Percentiles rank a stretch among this genome's conserved stretches.
phyloP scores from a whole-genome alignment of 371 early-diverging fungal genomes.

The Mucor sp. region DNA sequence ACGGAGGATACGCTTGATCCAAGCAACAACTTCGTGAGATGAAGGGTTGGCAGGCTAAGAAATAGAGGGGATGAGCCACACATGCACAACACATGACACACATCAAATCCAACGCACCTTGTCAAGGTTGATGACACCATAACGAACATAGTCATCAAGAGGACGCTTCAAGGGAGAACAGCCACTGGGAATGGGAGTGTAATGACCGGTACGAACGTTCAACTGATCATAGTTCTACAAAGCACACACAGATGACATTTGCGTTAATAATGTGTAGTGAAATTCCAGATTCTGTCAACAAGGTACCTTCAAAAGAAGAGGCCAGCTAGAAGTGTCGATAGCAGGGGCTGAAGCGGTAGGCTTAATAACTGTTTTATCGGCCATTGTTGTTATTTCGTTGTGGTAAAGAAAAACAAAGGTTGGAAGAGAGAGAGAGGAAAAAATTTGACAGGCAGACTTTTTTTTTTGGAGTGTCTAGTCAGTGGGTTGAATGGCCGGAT shows the following conservation, averaged over 20 bases:
- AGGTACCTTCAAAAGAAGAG: slow-evolving; percentile 88
- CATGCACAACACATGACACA: background rate
- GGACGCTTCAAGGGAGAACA: slow-evolving; percentile 96
- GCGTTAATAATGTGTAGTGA: no score
- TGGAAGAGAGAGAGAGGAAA: slow-evolving; percentile 2
- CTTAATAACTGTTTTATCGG: slow-evolving; percentile 62
- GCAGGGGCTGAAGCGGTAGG: slow-evolving; percentile 76
- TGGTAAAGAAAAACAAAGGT: slow-evolving; percentile 12
- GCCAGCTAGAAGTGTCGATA: slow-evolving; percentile 95
- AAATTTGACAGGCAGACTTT: slow-evolving; percentile 22
- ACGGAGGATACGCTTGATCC: slow-evolving; percentile 98
- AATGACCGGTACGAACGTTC: slow-evolving; percentile 96
- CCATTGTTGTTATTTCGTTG: slow-evolving; percentile 22
- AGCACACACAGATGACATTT: background rate
- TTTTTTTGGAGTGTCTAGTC: background rate
- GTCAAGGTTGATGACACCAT: slow-evolving; percentile 97
- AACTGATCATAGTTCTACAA: slow-evolving; percentile 96
- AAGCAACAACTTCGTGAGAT: slow-evolving; percentile 99
- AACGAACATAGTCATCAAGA: slow-evolving; percentile 90
- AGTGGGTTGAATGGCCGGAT: background rate
- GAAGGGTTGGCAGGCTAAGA: slow-evolving; percentile 99
- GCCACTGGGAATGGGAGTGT: slow-evolving; percentile 97
- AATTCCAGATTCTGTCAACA: background rate
- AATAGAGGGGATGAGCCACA: background rate
- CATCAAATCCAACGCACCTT: slow-evolving; percentile 29